A percentile compares a stretch with the other conserved stretches of the same genome.
Conservation (phyloP, 2,329 filamentous ascomycete species). For the Lanzia echinophila region DNA sequence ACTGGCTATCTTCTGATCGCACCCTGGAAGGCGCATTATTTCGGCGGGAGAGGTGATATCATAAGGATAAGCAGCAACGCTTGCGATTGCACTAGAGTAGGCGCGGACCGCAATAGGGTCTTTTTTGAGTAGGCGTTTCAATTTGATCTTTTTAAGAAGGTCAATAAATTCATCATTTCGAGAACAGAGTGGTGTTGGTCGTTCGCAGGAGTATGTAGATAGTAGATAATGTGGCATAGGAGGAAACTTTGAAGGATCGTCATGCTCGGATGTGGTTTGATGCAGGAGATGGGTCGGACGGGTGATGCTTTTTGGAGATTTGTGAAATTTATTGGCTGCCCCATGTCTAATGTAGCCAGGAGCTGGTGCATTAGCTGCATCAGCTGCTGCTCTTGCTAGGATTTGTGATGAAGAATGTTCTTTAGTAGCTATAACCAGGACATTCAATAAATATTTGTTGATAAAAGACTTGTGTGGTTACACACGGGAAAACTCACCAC, state of each 20-base stretch:
- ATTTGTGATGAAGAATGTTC: neutral
- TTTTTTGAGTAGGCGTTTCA: conserved; percentile 60
- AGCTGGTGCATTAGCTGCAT: conserved; percentile 5
- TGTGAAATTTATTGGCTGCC: conserved; percentile 9
- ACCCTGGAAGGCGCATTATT: conserved; percentile 60
- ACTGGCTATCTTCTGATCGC: conserved; percentile 69
- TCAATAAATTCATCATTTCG: conserved; percentile 72
- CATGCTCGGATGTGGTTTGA: conserved; percentile 73
- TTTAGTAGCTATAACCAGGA: neutral
- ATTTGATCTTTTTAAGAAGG: conserved; percentile 67
- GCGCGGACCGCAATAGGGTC: conserved; percentile 78
- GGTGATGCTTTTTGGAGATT: conserved; percentile 22
- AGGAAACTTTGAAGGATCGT: conserved; percentile 51
- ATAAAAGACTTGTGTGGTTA: too few relatives aligned
- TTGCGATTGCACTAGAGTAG: conserved; percentile 80
- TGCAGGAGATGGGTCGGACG: conserved; percentile 45
- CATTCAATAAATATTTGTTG: too few relatives aligned
- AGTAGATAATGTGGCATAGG: conserved; percentile 60
- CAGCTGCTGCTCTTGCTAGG: conserved; percentile 23
- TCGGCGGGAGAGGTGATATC: conserved; percentile 32
- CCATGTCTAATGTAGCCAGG: conserved; percentile 19
- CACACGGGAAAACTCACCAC: too few relatives aligned
- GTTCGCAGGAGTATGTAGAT: conserved; percentile 71
- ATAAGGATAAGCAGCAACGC: conserved; percentile 71
- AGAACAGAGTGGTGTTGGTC: conserved; percentile 60